Evolutionary conservation across 2,329 filamentous ascomycete species (phyloP).

Genomic region (Gaeumannomyces sp.): DNA sequence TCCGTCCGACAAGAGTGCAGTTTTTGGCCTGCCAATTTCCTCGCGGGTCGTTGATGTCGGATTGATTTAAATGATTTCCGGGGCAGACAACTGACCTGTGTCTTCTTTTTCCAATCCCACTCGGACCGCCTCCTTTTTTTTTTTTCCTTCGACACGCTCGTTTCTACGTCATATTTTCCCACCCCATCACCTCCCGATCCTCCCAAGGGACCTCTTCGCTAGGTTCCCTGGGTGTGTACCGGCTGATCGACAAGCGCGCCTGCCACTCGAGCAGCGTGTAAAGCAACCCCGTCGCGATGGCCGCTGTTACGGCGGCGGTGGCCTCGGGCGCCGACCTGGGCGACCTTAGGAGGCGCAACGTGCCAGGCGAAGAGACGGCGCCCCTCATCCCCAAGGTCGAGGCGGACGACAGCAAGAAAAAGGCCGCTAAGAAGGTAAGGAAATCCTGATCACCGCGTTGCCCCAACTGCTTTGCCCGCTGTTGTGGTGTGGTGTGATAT

Average conservation of each 20-base stretch:
- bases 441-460: neutral
- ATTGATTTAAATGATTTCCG: neutral
- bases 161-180: constrained; percentile 3
- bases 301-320: constrained; percentile 46
- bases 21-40: constrained; percentile 1
- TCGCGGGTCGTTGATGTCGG: constrained; percentile 1
- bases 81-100: neutral
- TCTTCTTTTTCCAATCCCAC: constrained; percentile 4
- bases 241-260: neutral
- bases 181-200: neutral
- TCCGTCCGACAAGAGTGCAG: neutral
- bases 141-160: constrained; percentile 9
- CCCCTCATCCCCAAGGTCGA: constrained; percentile 33
- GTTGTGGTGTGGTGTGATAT: neutral
- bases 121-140: constrained; percentile 6
- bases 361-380: constrained; percentile 33
- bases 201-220: neutral
- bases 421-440: constrained; percentile 40
- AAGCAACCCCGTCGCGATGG: constrained; percentile 33
- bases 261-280: constrained; percentile 1
- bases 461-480: neutral
- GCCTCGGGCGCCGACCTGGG: constrained; percentile 55
- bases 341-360: constrained; percentile 51
- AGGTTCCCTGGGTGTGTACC: neutral
- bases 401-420: constrained; percentile 56